These are phyloP conservation scores for Brassica cretica DNA, from an alignment of 345 rosid species.

Conservation along the genomic window DNA sequence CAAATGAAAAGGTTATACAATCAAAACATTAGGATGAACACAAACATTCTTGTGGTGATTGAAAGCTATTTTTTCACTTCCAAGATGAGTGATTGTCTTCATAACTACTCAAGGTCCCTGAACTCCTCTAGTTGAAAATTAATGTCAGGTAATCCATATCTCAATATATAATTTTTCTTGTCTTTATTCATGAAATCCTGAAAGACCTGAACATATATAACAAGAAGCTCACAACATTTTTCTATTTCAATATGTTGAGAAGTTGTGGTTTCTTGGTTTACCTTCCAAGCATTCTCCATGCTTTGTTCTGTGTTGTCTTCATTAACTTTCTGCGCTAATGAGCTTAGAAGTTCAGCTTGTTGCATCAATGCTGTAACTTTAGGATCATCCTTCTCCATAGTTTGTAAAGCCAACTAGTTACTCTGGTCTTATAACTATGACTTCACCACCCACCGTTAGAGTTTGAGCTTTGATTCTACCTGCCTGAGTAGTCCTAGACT, in stretches of 20 bases:
- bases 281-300: conserved; percentile 98
- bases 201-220: conserved; percentile 60
- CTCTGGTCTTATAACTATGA: conserved; percentile 2
- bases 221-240: conserved; percentile 20
- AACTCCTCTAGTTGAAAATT: conserved; percentile 75
- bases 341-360: conserved; percentile 88
- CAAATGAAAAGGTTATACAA: conserved; percentile 42
- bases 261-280: conserved; percentile 28
- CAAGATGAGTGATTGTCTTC: conserved; percentile 66
- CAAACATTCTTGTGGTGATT: not conserved
- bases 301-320: conserved; percentile 76
- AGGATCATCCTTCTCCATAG: conserved; percentile 63
- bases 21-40: conserved; percentile 8
- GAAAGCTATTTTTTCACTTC: conserved; percentile 50
- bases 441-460: not conserved
- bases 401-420: not conserved
- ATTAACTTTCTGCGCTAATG: conserved; percentile 69
- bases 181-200: conserved; percentile 66
- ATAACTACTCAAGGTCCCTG: conserved; percentile 61
- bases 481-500: conserved; percentile 45
- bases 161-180: conserved; percentile 50
- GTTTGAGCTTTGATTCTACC: conserved; percentile 48
- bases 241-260: not conserved
- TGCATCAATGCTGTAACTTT: conserved; percentile 79
- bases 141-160: conserved; percentile 53